A percentile compares a stretch with the other conserved stretches of the same genome.
Evolutionary conservation across 306 rosid genomes (phyloP).

Genomic region (Cyamopsis tetragonoloba): DNA sequence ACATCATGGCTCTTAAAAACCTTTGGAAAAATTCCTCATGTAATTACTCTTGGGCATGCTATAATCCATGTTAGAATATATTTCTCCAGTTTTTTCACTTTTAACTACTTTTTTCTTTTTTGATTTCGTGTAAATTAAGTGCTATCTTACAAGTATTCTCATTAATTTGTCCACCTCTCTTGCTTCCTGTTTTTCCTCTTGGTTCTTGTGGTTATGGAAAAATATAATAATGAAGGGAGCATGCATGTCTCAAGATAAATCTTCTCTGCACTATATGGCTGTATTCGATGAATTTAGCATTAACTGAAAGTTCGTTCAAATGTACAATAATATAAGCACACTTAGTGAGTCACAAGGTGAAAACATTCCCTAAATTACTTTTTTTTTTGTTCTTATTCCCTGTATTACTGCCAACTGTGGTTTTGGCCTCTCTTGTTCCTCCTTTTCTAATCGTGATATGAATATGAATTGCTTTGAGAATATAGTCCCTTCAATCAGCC

Average conservation of each 20-base stretch:
- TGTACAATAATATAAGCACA: not conserved
- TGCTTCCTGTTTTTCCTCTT: not conserved
- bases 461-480: not conserved
- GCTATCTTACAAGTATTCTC: not conserved
- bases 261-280: not conserved
- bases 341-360: slow-evolving; percentile 6
- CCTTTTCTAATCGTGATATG: not conserved
- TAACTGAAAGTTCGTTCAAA: not conserved
- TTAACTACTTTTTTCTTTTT: too few species aligned
- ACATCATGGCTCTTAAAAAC: not conserved
- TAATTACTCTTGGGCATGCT: not conserved
- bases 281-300: not conserved
- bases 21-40: not conserved
- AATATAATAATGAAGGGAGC: not conserved
- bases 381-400: too few species aligned
- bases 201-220: not conserved
- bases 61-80: too few species aligned
- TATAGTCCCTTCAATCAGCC: not conserved
- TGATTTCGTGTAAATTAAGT: not conserved
- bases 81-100: too few species aligned
- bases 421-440: not conserved
- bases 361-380: not conserved
- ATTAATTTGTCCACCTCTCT: not conserved
- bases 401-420: not conserved
- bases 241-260: not conserved